Evolutionary conservation across 225 moss, liverwort and hornwort genomes (phyloP).

Genomic region (Asterella californica): DNA sequence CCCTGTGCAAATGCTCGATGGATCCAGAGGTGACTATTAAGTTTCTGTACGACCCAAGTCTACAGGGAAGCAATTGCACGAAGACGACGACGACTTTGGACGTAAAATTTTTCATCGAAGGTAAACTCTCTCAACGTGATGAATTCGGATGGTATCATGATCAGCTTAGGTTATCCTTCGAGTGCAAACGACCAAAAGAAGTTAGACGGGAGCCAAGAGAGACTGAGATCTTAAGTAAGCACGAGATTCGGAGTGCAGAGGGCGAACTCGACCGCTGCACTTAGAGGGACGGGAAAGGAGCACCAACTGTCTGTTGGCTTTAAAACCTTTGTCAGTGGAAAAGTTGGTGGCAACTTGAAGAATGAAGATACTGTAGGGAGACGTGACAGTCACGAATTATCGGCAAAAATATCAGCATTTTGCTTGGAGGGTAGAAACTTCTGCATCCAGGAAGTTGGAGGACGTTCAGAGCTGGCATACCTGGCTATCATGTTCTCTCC

Average conservation of each 20-base stretch:
- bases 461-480: conserved; percentile 1
- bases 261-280: not conserved
- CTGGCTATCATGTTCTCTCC: conserved; percentile 6
- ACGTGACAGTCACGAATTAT: not conserved
- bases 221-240: not conserved
- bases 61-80: not conserved
- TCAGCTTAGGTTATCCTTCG: not conserved
- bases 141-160: conserved; percentile 7
- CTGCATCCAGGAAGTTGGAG: not conserved
- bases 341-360: not conserved
- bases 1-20: not conserved
- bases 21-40: not conserved
- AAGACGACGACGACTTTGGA: not conserved
- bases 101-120: not conserved
- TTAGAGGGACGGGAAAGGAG: not conserved
- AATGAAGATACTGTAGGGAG: not conserved
- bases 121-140: not conserved
- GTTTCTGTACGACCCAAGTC: not conserved
- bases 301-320: not conserved
- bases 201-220: not conserved
- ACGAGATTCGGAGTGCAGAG: not conserved
- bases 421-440: too few species aligned
- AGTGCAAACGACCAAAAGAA: not conserved
- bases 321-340: not conserved
- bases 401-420: too few species aligned